These are phyloP conservation scores for Mitragyna speciosa DNA, from an alignment of 257 asterid species.

Conservation along the genomic window DNA sequence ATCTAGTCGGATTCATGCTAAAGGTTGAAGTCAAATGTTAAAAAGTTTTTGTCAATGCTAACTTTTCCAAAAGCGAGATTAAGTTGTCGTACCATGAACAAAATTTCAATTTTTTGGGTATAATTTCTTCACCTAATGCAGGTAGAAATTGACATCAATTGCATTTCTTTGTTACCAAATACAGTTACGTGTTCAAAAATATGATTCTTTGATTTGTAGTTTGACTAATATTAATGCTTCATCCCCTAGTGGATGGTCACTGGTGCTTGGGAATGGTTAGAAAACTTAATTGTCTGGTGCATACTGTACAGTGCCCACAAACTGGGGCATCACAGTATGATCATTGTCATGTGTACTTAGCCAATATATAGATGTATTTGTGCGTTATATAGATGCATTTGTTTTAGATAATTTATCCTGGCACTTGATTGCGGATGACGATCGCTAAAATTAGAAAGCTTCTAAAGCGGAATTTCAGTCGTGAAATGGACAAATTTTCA, in stretches of 20 bases:
- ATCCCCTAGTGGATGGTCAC: constrained; percentile 27
- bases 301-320: constrained; percentile 7
- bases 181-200: neutral
- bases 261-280: constrained; percentile 1
- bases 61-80: constrained; percentile 14
- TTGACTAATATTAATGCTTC: constrained; percentile 13
- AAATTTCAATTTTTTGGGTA: neutral
- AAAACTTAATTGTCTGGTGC: constrained; percentile 6
- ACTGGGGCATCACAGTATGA: constrained; percentile 3
- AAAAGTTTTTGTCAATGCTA: neutral
- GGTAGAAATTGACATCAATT: neutral
- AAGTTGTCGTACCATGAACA: neutral
- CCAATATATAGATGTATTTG: neutral
- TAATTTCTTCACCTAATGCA: constrained; percentile 8
- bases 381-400: neutral
- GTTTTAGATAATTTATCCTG: neutral
- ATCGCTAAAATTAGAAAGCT: neutral
- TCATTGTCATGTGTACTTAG: constrained; percentile 4
- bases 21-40: neutral
- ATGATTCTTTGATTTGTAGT: neutral
- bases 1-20: neutral
- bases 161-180: neutral
- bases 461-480: neutral
- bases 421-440: neutral
- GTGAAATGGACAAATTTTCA: neutral